phyloP scores from a whole-genome alignment of 257 asterid genomes.

The Ilex aquifolium region DNA sequence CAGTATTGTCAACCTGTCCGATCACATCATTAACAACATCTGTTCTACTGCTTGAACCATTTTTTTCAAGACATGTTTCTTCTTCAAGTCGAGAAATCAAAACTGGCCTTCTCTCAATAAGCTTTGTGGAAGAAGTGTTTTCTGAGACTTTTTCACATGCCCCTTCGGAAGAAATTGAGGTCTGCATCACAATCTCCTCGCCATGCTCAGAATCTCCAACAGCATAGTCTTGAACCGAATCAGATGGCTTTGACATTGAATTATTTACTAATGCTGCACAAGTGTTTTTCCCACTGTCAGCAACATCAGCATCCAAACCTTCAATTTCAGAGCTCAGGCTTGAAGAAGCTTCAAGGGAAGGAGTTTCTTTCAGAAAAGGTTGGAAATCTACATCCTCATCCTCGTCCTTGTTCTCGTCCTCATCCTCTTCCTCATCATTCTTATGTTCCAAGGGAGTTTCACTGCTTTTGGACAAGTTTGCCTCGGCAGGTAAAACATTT shows the following conservation, averaged over 20 bases:
- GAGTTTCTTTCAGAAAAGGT: conserved; percentile 64
- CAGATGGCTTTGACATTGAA: conserved; percentile 18
- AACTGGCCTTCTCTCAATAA: conserved; percentile 20
- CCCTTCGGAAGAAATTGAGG: conserved; percentile 29
- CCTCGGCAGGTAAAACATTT: conserved; percentile 20
- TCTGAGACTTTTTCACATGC: conserved; percentile 16
- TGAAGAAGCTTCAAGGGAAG: conserved; percentile 76
- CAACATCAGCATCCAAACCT: conserved; percentile 64
- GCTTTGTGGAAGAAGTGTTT: conserved; percentile 8
- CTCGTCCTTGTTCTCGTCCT: conserved; percentile 45
- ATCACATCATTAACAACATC: conserved; percentile 19
- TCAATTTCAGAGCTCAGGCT: conserved; percentile 89
- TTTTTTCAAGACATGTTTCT: conserved; percentile 30
- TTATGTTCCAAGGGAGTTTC: conserved; percentile 22
- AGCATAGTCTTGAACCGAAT: conserved; percentile 21
- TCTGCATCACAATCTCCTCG: conserved; percentile 50
- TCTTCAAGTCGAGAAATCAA: conserved; percentile 30
- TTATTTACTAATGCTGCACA: conserved; percentile 19
- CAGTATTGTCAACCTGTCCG: conserved; percentile 21
- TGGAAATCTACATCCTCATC: conserved; percentile 91
- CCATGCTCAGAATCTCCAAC: conserved; percentile 43
- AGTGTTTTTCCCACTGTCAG: conserved; percentile 41
- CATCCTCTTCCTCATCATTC: conserved; percentile 20
- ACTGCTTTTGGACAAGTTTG: conserved; percentile 18
- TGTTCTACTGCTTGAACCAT: conserved; percentile 21